phyloP scores from a whole-genome alignment of 1,284 basidiomycete genomes.

The Ceratobasidium sp. region DNA sequence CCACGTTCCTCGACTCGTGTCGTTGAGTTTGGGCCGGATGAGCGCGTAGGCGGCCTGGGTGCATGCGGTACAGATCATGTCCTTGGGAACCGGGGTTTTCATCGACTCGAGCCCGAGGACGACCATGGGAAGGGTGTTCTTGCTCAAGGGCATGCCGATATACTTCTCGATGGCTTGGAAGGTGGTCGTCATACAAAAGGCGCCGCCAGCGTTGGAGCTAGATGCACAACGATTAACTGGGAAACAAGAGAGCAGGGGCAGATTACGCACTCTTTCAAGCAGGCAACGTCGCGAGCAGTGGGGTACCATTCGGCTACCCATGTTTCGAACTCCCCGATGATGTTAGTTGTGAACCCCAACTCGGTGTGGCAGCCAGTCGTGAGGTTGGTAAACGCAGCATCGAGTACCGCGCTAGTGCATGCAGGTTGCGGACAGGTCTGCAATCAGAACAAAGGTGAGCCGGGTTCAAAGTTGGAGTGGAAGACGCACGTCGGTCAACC shows the following conservation, averaged over 20 bases:
- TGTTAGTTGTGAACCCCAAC: neutral
- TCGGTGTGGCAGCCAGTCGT: neutral
- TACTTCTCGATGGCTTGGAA: slow-evolving; percentile 17
- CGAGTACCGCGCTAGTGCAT: slow-evolving; percentile 1
- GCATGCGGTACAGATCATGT: slow-evolving; percentile 22
- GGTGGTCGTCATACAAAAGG: slow-evolving; percentile 19
- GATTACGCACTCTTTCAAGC: neutral
- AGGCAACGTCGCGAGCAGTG: slow-evolving; percentile 1
- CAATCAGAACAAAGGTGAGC: neutral
- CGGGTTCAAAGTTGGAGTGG: neutral
- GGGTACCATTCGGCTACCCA: neutral
- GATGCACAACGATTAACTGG: too few species aligned
- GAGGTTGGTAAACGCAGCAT: neutral
- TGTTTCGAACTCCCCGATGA: neutral
- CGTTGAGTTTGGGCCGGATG: slow-evolving; percentile 31
- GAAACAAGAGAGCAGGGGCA: too few species aligned
- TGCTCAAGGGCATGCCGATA: neutral
- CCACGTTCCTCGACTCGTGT: slow-evolving; percentile 9
- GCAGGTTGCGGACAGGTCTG: slow-evolving; percentile 24
- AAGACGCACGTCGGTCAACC: neutral
- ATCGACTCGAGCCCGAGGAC: neutral
- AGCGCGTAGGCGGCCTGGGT: slow-evolving; percentile 24
- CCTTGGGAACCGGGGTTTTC: neutral
- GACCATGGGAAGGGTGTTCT: neutral
- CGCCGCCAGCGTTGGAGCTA: neutral